phyloP scores from a whole-genome alignment of 306 rosid species.

The Cicer arietinum region DNA sequence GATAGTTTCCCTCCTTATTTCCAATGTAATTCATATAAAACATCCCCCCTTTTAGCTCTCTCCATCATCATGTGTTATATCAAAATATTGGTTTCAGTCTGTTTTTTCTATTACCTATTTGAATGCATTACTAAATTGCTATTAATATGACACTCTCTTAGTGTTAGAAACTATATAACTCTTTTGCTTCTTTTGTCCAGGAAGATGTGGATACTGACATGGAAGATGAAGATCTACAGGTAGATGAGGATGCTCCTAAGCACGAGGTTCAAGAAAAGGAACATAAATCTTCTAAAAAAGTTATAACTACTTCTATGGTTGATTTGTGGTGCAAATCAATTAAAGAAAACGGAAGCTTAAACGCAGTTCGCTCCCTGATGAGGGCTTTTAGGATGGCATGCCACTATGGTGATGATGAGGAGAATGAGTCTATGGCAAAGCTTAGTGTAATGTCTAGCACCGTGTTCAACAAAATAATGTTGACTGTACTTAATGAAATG shows the following conservation, averaged over 20 bases:
- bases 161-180: constrained; percentile 15
- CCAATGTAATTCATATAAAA: no score
- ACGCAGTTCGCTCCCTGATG: constrained; percentile 71
- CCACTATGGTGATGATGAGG: constrained; percentile 90
- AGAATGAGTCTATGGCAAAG: constrained; percentile 57
- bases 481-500: constrained; percentile 83
- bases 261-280: constrained; percentile 51
- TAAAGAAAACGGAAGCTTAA: constrained; percentile 65
- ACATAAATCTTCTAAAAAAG: constrained; percentile 51
- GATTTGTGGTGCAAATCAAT: constrained; percentile 76
- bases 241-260: constrained; percentile 45
- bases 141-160: constrained; percentile 4
- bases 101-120: not conserved
- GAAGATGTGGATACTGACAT: constrained; percentile 59
- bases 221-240: constrained; percentile 57
- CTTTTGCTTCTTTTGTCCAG: constrained; percentile 54
- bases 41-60: not conserved
- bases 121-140: constrained; percentile 12
- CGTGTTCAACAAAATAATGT: constrained; percentile 90
- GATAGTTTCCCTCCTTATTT: not conserved
- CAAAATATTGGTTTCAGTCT: constrained; percentile 20
- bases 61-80: not conserved
- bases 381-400: constrained; percentile 89
- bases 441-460: constrained; percentile 78
- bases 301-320: constrained; percentile 76